Evolutionary conservation across 306 rosid species (phyloP), one percentile per base, ranked within the genome.

Genomic region (Gillenia trifoliata): DNA sequence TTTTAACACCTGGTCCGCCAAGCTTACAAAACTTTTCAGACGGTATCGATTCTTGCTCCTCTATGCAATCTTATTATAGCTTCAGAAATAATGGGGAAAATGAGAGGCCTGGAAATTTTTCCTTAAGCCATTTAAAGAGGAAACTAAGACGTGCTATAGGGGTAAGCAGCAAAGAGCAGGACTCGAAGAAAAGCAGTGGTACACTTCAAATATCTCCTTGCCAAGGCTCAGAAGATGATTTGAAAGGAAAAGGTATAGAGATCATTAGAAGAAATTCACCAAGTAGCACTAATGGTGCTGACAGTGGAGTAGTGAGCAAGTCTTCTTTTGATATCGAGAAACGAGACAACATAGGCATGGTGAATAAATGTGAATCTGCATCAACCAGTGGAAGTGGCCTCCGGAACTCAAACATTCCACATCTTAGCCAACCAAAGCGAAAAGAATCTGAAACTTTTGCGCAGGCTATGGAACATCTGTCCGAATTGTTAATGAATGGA

Each of bases 111-210:
- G 62, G 77, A 8, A 34, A 56, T 77, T 81, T 78, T 75, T 72
- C 86, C 38, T 71, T 89, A 31, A 79, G 85, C 70, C 82, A 52
- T 66, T 57, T 87, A 45, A 89, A 81, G 81, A 84, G 83, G 85
- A 89, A 84, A 79, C 64, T 88, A 79, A 86, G 68, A 71, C 80
- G 84, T 29, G 91, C 77, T 61, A 73, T 86, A 81, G 79, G 83
- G 71, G 72, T 55, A 33, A 72, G 83, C 77, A 84, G 78, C 76
- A 88, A 87, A 76, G 90, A 81, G 63, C 75, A 66, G 68, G 75
- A 73, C 52, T 68, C 71, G 55, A 80, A 17, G 62, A 45, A 78
- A 49, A 38, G 11, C 66, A 70, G 81, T 78, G 81, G 23, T 34
- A 45, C 43, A 67, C 22, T 77, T 20, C 57, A 62, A 45, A 43